Evolutionary conservation across 257 asterid species (phyloP).

Genomic region (Paulownia fortunei): DNA sequence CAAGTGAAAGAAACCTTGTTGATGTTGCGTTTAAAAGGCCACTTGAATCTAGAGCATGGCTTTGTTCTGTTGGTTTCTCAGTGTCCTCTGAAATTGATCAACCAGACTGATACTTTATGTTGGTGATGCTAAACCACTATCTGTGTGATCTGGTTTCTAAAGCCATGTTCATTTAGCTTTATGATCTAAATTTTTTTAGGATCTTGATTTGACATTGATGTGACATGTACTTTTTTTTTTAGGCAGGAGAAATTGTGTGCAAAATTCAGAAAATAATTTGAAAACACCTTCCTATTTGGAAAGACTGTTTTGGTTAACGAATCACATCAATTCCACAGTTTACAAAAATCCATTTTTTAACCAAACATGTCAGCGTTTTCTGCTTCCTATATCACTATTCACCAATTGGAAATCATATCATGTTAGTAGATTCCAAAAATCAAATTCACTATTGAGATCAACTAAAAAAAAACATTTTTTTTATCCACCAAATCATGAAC

Average conservation of each 20-base stretch:
- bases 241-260: background rate
- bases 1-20: background rate
- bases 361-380: background rate
- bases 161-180: background rate
- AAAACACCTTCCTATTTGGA: background rate
- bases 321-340: background rate
- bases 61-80: background rate
- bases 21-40: too few species aligned
- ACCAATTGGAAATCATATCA: background rate
- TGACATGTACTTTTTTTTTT: background rate
- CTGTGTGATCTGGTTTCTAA: background rate
- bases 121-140: background rate
- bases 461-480: background rate
- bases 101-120: background rate
- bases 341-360: too few species aligned
- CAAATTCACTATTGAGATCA: background rate
- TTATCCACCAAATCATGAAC: background rate
- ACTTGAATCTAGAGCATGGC: background rate
- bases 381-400: background rate
- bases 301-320: background rate
- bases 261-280: background rate
- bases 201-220: background rate
- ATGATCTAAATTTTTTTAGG: too few species aligned
- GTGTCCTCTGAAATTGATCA: background rate
- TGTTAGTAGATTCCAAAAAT: too few species aligned